Evolutionary conservation across 306 rosid species (phyloP).

Genomic region (Cicer chorassanicum): DNA sequence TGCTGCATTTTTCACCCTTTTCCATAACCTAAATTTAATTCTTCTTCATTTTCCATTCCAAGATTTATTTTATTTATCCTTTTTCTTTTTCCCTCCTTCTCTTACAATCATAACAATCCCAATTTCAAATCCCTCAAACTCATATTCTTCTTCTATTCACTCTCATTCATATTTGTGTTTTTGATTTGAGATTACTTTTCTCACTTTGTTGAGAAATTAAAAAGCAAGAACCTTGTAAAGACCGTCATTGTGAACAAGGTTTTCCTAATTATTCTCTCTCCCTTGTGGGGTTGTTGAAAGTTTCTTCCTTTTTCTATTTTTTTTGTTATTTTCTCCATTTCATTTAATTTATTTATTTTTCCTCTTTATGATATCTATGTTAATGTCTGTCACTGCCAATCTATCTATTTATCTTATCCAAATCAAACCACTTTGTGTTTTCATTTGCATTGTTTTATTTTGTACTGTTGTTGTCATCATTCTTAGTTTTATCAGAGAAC

Average conservation of each 20-base stretch:
- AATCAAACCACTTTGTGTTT: slow-evolving; percentile 36
- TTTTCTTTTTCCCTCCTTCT: neutral
- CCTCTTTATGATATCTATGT: slow-evolving; percentile 53
- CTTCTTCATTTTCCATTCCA: slow-evolving; percentile 40
- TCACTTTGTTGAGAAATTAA: slow-evolving; percentile 41
- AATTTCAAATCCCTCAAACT: slow-evolving; percentile 6
- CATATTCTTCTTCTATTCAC: neutral
- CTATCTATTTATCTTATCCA: slow-evolving; percentile 49
- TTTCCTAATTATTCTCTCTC: slow-evolving; percentile 59
- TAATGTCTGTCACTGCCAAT: slow-evolving; percentile 43
- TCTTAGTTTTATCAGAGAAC: slow-evolving; percentile 63
- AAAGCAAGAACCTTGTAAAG: slow-evolving; percentile 51
- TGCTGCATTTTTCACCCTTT: slow-evolving; percentile 40
- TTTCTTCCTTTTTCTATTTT: slow-evolving; percentile 44
- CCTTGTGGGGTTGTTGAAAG: slow-evolving; percentile 44
- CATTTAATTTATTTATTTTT: neutral
- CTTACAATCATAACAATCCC: slow-evolving; percentile 3
- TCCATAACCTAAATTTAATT: slow-evolving; percentile 35
- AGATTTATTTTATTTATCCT: neutral
- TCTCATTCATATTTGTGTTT: slow-evolving; percentile 20
- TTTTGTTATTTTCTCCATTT: slow-evolving; percentile 31
- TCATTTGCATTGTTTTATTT: slow-evolving; percentile 46
- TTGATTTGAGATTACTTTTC: slow-evolving; percentile 39
- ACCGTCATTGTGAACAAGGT: slow-evolving; percentile 85
- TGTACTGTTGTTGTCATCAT: slow-evolving; percentile 52